Base-by-base conservation (phyloP, 2,329 filamentous ascomycete species). In the Tolypocladium nubicola region DNA sequence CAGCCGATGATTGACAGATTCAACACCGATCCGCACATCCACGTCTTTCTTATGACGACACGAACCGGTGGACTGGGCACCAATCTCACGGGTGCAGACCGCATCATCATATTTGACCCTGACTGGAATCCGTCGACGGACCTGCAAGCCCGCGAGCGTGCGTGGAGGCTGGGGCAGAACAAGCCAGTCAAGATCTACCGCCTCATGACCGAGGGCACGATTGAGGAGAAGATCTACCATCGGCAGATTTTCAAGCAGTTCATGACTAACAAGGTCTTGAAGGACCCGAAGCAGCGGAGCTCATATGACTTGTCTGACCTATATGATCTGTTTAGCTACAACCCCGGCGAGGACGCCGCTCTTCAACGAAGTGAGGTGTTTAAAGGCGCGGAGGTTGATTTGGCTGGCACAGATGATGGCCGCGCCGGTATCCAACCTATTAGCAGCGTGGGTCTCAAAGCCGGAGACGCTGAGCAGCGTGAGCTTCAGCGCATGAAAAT, bases 71-170 rank as follows among this genome's bases (percentile, higher is more conserved):
- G 94, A 0, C 77, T 99, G 16, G 94, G 94, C 7, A 88, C 96
- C 52, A 99, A 99, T 63, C 76, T 99, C 26, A 99, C 94, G 0
- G 94, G 94, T 9, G 94, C 94, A 6, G 90, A 96, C 68, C 85
- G 94, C 39, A 93, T 99, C 61, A 96, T 99, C 67, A 97, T 99
- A 56, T 99, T 94, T 67, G 95, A 99, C 66, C 95, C 94, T 0
- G 94, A 99, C 69, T 99, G 94, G 94, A 97, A 97, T 66, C 94
- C 93, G 2, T 97, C 93, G 0, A 97, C 93, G 0, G 94, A 99
- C 67, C 79, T 97, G 33, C 94, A 99, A 73, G 94, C 94, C 19
- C 86, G 94, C 53, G 94, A 99, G 72, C 84, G 94, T 66, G 94
- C 95, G 7, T 99, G 94, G 94, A 85, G 94, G 58, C 76, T 99